These are phyloP conservation scores for Melampsora occidentalis DNA, from an alignment of 1,284 basidiomycete species.

Conservation along the genomic window DNA sequence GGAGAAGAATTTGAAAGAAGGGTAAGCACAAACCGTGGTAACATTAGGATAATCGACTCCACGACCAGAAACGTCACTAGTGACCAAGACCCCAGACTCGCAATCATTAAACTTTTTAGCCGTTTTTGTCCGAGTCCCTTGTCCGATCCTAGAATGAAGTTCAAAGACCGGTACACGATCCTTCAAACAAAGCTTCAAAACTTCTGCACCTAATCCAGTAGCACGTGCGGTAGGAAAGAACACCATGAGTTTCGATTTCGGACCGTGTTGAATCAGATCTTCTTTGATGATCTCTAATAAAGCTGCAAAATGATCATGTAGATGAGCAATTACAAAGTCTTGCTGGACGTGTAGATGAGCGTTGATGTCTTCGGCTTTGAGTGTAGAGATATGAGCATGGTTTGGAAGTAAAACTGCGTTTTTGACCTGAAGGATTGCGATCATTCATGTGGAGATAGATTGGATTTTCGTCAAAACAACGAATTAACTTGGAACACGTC, in stretches of 20 bases:
- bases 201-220: conserved; percentile 61
- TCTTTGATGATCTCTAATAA: conserved; percentile 54
- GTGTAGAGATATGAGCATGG: conserved; percentile 65
- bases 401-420: conserved; percentile 58
- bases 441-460: conserved; percentile 7
- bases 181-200: conserved; percentile 53
- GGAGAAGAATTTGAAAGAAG: not conserved
- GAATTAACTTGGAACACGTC: not conserved
- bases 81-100: conserved; percentile 67
- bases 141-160: conserved; percentile 60
- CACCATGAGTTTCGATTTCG: conserved; percentile 58
- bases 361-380: conserved; percentile 64
- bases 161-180: conserved; percentile 45
- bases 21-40: conserved; percentile 41
- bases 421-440: conserved; percentile 55
- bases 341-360: conserved; percentile 68
- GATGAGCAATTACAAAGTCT: conserved; percentile 57
- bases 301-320: conserved; percentile 58
- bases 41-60: conserved; percentile 79
- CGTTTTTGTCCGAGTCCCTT: conserved; percentile 58
- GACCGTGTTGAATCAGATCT: conserved; percentile 51
- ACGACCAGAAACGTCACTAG: conserved; percentile 84
- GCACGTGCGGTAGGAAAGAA: conserved; percentile 71
- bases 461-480: not conserved
- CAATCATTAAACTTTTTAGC: conserved; percentile 61